Base-by-base conservation (phyloP, 306 rosid species). In the Crotalaria pallida region DNA sequence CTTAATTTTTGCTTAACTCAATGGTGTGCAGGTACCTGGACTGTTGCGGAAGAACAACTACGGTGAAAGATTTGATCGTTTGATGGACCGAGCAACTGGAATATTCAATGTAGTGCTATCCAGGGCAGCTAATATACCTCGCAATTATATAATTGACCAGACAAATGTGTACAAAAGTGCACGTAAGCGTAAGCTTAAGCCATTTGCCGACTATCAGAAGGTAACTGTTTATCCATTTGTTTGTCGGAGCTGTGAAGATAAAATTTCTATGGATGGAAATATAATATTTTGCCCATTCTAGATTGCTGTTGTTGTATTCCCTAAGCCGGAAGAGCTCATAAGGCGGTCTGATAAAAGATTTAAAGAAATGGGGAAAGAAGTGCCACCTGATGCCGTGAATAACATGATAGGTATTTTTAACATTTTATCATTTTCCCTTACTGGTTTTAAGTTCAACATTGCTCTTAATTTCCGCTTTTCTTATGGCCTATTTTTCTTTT, bases 161-260 rank as follows among this genome's bases (percentile, higher is more conserved):
- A 84, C 87, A 73, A 88, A 88, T 80, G 88, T 88, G 55, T 81
- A 72, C 80, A 86, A 72, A 82, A 80, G 29, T 69, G 87, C 87
- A 3, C 85, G 91, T 33, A 85, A 49, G 72, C 84, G 84, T 36
- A 82, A 87, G 77, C 79, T 88, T 60, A 79, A 69, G 59, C 83
- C 90, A 24, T 83, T 88, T 77, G 64, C 79, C 0, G 65, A 24
- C 61, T 88, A 55, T 71, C 65, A 50, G 55, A 88, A 83, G 87
- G 86, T 86, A 71, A n/a, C 67, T 57, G 18, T 45, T 10, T 45
- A 9, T 80, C 10, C 48, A 13, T 11, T 63, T 44, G 45, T 41
- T 64, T 45, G 12, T 73, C 58, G 71, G 51, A 74, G 34, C 38
- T 66, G 47, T 11, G 27, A 50, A 24, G 41, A 5, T 63, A 16